Evolutionary conservation across 805 yeast species (phyloP), one percentile per base, ranked within the genome.

Genomic region (Kluyveromyces wickerhamii): DNA sequence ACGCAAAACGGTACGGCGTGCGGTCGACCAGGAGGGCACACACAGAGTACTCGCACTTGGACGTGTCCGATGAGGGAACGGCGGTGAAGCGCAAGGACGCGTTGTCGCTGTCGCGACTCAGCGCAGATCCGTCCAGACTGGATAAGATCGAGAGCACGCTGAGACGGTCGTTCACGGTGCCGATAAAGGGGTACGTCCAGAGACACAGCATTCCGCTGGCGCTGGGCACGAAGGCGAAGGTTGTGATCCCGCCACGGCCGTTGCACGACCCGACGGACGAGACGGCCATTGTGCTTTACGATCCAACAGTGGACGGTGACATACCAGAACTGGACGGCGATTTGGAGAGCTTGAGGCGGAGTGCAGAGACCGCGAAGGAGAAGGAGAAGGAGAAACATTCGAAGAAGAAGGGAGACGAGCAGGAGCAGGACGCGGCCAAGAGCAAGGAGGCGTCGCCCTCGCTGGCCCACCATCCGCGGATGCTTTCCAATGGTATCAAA

Each of bases 211-310:
- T 87, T 1, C 88, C 95, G 0, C 84, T 94, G 0, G 83, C 94
- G 0, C 64, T 89, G 40, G 98, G 98, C 0, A 86, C 87, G 38
- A 73, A 80, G 42, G 72, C 80, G 24, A 73, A 75, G 42, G 71
- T 76, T 2, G 65, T 73, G 1, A 60, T 84, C 35, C 82, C 84
- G n/a, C 95, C 97, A 4, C 64, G 87, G 38, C 94, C 98, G 1
- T 66, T 92, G n/a, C 94, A 89, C 54, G 98, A 92, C 60, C 98
- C 98, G 0, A 69, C 79, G 28, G 87, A 80, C 41, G 96, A 92
- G 54, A 78, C 84, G 49, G 96, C 98, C 2, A 85, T 92, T 36
- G 96, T 92, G 1, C 65, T 92, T 29, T 92, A 86, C 51, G 98
- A 92, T 57, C 98, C 98, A 0, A 84, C 97, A 0, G 79, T 89